These are phyloP conservation scores for Suillus spraguei DNA, from an alignment of 768 basidiomycete genomes.

Conservation along the genomic window DNA sequence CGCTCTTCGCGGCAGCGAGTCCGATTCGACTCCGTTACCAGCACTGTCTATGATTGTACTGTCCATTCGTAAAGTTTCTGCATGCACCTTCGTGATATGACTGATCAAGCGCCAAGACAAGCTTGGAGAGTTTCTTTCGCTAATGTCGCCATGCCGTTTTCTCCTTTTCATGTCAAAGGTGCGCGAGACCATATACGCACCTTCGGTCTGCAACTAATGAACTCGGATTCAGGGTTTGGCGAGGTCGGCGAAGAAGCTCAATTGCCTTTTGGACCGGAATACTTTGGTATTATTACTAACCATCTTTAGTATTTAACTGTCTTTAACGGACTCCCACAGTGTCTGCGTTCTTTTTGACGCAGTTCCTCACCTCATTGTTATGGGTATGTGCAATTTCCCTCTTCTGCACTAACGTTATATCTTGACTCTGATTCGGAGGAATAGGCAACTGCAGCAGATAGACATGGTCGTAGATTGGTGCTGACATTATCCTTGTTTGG, in stretches of 20 bases:
- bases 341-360: constrained; percentile 89
- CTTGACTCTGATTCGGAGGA: constrained; percentile 16
- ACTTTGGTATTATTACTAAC: constrained; percentile 54
- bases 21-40: constrained; percentile 81
- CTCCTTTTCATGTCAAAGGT: constrained; percentile 93
- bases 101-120: constrained; percentile 53
- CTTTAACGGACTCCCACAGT: constrained; percentile 44
- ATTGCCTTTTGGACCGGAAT: constrained; percentile 91
- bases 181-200: constrained; percentile 19
- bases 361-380: constrained; percentile 91
- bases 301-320: constrained; percentile 17
- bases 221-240: constrained; percentile 54
- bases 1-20: constrained; percentile 65
- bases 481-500: constrained; percentile 85
- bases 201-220: constrained; percentile 16
- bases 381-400: constrained; percentile 59
- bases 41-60: constrained; percentile 87
- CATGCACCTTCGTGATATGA: not conserved
- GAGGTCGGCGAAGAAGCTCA: constrained; percentile 78
- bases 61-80: constrained; percentile 71
- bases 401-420: constrained; percentile 11
- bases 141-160: constrained; percentile 90
- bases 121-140: constrained; percentile 96
- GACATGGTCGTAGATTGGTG: constrained; percentile 85
- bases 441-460: constrained; percentile 91